Evolutionary conservation across 2,329 filamentous ascomycete species (phyloP), one percentile per base, ranked within the genome.

Genomic region (Cladosporium sp.): DNA sequence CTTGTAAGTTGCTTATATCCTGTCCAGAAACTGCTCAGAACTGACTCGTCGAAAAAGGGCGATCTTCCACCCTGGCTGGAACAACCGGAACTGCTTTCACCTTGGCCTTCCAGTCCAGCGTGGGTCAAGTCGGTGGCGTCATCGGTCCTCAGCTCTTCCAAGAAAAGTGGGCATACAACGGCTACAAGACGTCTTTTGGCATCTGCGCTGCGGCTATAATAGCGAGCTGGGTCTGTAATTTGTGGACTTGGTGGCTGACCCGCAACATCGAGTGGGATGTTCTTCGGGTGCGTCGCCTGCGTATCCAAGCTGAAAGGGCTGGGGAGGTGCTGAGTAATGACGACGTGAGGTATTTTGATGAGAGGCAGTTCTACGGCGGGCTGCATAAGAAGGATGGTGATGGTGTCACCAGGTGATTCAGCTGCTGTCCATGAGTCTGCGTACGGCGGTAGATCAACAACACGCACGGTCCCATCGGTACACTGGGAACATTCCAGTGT

Each of bases 41-140:
- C 10, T 30, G 26, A 32, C 30, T 34, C 4, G 15, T 30, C 14
- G 26, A 58, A 21, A 24, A 24, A 59, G 57, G 57, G 80, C 75
- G 80, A 49, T 80, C 80, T 3, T 77, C 79, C 3, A 80, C 79
- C 11, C 71, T 82, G 1, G 70, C 72, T 1, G 80, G 81, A 2
- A 77, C 77, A 6, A 83, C 81, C 0, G 81, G 80, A 12, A 80
- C 80, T 0, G 81, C 80, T 0, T 82, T 83, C 64, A 80, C 80
- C 0, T 72, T 82, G 1, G 81, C 78, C 0, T 73, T 83, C 11
- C 80, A 82, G 66, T 78, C 76, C 0, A 78, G 77, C 4, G 74
- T 82, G 7, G 81, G 77, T 0, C 81, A 83, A 70, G 74, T 83
- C 1, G 81, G 81, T 5, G 80, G 80, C n/a, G 60, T 81, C 1